Base-by-base conservation (phyloP, 768 basidiomycete genomes). In the Chlorophyllum brunneum region DNA sequence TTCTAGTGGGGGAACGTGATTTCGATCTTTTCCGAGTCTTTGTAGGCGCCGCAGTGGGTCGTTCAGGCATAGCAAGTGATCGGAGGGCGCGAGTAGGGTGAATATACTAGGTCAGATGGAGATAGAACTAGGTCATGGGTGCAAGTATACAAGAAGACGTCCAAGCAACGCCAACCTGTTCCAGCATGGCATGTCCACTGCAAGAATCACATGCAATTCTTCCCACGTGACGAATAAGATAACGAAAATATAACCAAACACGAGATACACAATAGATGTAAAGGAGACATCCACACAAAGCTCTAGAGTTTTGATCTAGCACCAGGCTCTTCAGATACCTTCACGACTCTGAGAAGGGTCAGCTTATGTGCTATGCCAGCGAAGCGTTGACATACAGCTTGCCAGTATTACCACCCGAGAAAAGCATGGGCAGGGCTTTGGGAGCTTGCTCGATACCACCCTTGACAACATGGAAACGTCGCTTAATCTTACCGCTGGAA, bases 381-480 rank as follows among this genome's bases (percentile, higher is more conserved):
- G n/a, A 22, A 13, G 13, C 50, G 41, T 33, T 30, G 23, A 66
- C 77, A 47, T 55, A 78, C 78, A 93, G 62, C 70, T 94, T 92
- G 34, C 91, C 92, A 0, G 77, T 85, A 61, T 93, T 93, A 2
- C 74, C 85, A 23, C 92, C 91, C 10, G 68, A 78, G 69, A 82
- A 94, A 9, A 95, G 68, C 72, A 90, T 64, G 0, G 77, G 80
- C 37, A 92, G 67, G n/a, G 86, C 78, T 16, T 72, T 70, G 1
- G 89, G 86, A 13, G 88, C 87, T 47, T 84, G 80, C 58, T 88
- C 81, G 38, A 92, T 66, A 2, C 89, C 74, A 20, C 75, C 89
- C 45, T 88, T 73, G 0, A 92, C 79, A 33, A 93, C 68, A 61
- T 93, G 90, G 68, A 88, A 91, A 58, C 83, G 86, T 13, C 85